These are phyloP conservation scores for Blastobotrys aristatus DNA, from an alignment of 1,139 yeast genomes.

Conservation along the genomic window DNA sequence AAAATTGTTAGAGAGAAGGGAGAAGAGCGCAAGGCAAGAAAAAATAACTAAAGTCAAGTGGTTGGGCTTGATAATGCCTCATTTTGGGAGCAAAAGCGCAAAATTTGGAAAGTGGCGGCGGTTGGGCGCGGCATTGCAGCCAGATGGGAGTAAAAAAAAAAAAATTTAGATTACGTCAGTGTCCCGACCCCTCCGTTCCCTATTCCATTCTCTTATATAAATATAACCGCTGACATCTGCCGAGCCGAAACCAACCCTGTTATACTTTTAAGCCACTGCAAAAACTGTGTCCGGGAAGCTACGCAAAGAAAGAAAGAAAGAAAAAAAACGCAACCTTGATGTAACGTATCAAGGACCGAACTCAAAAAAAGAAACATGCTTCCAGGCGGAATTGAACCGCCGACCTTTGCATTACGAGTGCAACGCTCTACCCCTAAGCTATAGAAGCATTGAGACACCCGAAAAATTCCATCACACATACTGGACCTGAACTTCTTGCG, in stretches of 20 bases:
- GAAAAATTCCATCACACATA: no score
- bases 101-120: no score
- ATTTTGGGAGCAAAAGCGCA: background rate
- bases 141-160: no score
- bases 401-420: constrained; percentile 56
- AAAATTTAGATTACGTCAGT: background rate
- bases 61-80: background rate
- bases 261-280: no score
- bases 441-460: no score
- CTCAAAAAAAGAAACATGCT: no score
- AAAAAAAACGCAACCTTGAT: constrained; percentile 19
- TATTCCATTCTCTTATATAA: background rate
- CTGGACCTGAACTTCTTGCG: background rate
- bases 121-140: no score
- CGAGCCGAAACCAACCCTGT: no score
- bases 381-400: constrained; percentile 57
- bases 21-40: background rate
- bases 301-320: background rate
- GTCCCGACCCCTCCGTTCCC: background rate
- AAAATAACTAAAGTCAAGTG: background rate
- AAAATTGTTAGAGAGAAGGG: background rate
- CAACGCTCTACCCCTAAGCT: constrained; percentile 64
- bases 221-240: background rate
- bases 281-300: no score
- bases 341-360: no score